Base-by-base conservation (phyloP, 352 stramenopile genomes). In the Pythium sp. region DNA sequence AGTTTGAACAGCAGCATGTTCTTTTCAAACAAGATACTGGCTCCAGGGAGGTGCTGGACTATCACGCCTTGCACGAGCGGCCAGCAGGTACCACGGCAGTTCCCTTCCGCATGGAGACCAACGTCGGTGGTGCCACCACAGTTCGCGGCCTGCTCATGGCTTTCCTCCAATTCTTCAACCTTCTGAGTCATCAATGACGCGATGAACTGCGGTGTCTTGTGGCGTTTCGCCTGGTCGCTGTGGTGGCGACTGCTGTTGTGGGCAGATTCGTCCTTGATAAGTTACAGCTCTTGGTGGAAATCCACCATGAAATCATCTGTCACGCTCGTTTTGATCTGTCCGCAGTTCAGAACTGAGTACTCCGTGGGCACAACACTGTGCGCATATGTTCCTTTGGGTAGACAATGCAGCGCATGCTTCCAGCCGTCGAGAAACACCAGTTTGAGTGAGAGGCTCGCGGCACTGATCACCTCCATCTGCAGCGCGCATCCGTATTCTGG, bases 131-230 rank as follows among this genome's bases (percentile, higher is more conserved):
- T 85, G 1, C 80, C 80, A 15, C 79, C 79, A 30, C 12, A 71
- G 36, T 56, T 68, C 14, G 54, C 54, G 43, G 5, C 24, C 7
- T 3, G 34, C n/a, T 46, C 28, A 26, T 18, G 59, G 2, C 46
- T 58, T 24, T 28, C 2, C 9, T 2, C 18, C 2, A 66, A 55
- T 12, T 58, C 51, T 36, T 11, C 5, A 22, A 58, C 14, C 34
- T 9, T 30, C 26, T 26, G 11, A 26, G 2, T 8, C 67, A 64
- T 54, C 0, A 83, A 58, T 8, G 72, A 59, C 2, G 64, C 78
- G 24, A 89, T 79, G n/a, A 90, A 87, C 47, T 83, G 70, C n/a
- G 79, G 81, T 0, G 79, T 89, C 69, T 85, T 87, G 41, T 87
- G 81, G 46, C 86, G 53, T 0, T 72, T 74, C 5, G 76, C 57